These are phyloP conservation scores for Moesziomyces aphidis DNA, from an alignment of 1,284 basidiomycete species.

Conservation along the genomic window DNA sequence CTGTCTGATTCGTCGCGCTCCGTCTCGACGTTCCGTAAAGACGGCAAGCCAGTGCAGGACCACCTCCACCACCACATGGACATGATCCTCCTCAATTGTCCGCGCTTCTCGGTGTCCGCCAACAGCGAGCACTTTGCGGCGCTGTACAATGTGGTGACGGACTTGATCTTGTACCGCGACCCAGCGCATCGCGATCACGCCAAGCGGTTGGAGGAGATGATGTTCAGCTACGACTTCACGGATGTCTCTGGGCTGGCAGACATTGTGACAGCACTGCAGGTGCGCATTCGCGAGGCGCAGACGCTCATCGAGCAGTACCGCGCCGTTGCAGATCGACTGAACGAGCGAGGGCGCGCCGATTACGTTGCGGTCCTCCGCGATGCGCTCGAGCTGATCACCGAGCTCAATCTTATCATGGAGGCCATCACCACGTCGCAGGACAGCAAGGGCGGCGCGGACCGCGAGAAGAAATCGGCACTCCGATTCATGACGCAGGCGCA, in stretches of 20 bases:
- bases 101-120: slow-evolving; percentile 82
- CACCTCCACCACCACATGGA: slow-evolving; percentile 88
- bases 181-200: slow-evolving; percentile 71
- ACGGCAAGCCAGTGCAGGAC: slow-evolving; percentile 69
- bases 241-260: slow-evolving; percentile 78
- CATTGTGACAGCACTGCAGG: slow-evolving; percentile 81
- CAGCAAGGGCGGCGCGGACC: slow-evolving; percentile 69
- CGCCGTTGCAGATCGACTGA: slow-evolving; percentile 68
- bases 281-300: slow-evolving; percentile 74
- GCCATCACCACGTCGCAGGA: slow-evolving; percentile 83
- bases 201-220: slow-evolving; percentile 75
- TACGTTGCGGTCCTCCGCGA: slow-evolving; percentile 80
- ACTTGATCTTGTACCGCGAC: slow-evolving; percentile 85
- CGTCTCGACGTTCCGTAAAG: slow-evolving; percentile 57
- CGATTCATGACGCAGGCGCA: slow-evolving; percentile 84
- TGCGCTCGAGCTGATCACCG: slow-evolving; percentile 79
- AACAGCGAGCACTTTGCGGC: slow-evolving; percentile 86
- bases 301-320: slow-evolving; percentile 63
- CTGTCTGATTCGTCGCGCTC: slow-evolving; percentile 79
- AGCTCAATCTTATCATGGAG: slow-evolving; percentile 87
- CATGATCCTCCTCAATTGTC: slow-evolving; percentile 81
- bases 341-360: slow-evolving; percentile 72
- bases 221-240: slow-evolving; percentile 91
- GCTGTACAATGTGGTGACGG: slow-evolving; percentile 88
- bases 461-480: slow-evolving; percentile 81